phyloP scores from a whole-genome alignment of 1,139 yeast genomes.

The Yamadazyma mexicana region DNA sequence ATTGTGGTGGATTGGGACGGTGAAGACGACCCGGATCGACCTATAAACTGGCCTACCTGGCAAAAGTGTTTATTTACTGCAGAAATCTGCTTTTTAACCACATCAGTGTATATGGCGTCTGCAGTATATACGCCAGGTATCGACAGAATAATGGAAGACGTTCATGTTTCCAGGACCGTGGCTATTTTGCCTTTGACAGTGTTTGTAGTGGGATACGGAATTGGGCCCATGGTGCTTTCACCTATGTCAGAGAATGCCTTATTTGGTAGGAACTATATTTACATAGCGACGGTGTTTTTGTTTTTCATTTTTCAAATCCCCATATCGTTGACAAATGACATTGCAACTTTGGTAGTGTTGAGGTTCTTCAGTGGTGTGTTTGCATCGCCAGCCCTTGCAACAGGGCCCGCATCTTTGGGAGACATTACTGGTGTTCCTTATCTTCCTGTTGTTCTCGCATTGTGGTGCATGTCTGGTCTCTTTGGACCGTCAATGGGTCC shows the following conservation, averaged over 20 bases:
- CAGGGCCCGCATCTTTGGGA: slow-evolving; percentile 38
- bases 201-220: slow-evolving; percentile 54
- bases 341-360: slow-evolving; percentile 31
- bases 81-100: slow-evolving; percentile 23
- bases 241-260: slow-evolving; percentile 51
- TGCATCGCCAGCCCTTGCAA: slow-evolving; percentile 38
- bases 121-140: slow-evolving; percentile 33
- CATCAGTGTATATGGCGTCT: slow-evolving; percentile 28
- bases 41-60: slow-evolving; percentile 27
- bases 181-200: slow-evolving; percentile 43
- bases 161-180: slow-evolving; percentile 38
- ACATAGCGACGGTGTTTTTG: slow-evolving; percentile 29
- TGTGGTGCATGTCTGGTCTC: slow-evolving; percentile 30
- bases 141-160: slow-evolving; percentile 38
- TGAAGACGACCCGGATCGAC: slow-evolving; percentile 32
- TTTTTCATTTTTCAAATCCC: slow-evolving; percentile 36
- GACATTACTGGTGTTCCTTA: slow-evolving; percentile 26
- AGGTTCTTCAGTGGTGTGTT: slow-evolving; percentile 36
- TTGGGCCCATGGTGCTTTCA: slow-evolving; percentile 55
- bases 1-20: slow-evolving; percentile 10
- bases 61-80: slow-evolving; percentile 20
- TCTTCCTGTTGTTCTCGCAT: slow-evolving; percentile 28
- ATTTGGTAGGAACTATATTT: slow-evolving; percentile 53
- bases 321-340: slow-evolving; percentile 28
- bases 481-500: slow-evolving; percentile 37